Conservation (phyloP, 192 early-diverging fungal genomes). For the Gigaspora rosea region DNA sequence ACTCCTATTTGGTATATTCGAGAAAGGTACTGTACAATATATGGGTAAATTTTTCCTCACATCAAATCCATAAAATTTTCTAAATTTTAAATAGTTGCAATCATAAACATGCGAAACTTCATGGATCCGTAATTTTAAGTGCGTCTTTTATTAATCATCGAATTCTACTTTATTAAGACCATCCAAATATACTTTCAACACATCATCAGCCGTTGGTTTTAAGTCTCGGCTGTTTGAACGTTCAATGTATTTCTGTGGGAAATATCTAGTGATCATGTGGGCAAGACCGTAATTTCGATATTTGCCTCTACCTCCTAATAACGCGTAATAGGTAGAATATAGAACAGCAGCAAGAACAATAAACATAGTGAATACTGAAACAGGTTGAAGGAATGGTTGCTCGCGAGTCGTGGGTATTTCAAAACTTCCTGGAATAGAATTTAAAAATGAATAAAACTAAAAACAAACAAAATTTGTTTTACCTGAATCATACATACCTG, state of each 20-base stretch:
- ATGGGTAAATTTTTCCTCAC: too few species aligned
- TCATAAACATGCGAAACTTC: too few species aligned
- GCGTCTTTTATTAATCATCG: neutral
- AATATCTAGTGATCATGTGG: constrained; percentile 22
- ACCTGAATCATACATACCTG: neutral
- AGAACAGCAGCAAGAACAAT: constrained; percentile 21
- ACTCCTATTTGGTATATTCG: neutral
- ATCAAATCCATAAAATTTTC: neutral
- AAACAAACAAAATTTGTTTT: neutral
- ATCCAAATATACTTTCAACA: constrained; percentile 22
- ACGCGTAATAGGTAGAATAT: constrained; percentile 11
- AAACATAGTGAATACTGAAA: constrained; percentile 18
- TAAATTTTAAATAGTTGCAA: neutral
- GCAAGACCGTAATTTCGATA: constrained; percentile 13
- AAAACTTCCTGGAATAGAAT: neutral
- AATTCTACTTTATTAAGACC: constrained; percentile 25
- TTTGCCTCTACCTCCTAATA: constrained; percentile 17
- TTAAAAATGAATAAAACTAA: neutral
- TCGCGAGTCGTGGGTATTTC: constrained; percentile 19
- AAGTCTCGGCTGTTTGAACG: neutral
- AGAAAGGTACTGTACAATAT: too few species aligned
- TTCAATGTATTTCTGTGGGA: constrained; percentile 17
- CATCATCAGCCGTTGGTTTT: constrained; percentile 27
- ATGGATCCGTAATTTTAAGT: neutral
- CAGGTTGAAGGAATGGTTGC: neutral